Evolutionary conservation across 768 basidiomycete genomes (phyloP).

Genomic region (Collybiopsis luxurians): DNA sequence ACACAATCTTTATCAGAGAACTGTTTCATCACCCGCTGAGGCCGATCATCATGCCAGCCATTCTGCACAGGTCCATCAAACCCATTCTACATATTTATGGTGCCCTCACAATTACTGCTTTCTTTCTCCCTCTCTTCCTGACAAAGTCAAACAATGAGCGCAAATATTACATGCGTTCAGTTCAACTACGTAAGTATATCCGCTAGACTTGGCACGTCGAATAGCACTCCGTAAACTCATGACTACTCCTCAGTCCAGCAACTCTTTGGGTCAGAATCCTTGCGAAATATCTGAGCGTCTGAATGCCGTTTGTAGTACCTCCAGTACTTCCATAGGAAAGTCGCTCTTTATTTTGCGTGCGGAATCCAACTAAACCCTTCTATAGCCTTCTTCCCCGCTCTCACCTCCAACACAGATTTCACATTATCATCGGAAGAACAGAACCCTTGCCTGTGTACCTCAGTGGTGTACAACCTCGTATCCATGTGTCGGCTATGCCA

Average conservation of each 20-base stretch:
- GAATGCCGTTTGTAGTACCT: constrained; percentile 1
- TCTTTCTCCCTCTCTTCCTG: not conserved
- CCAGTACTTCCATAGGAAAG: not conserved
- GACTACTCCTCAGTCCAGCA: not conserved
- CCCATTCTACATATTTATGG: too few relatives aligned
- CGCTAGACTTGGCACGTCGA: too few relatives aligned
- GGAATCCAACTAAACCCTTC: not conserved
- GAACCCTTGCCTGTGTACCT: constrained; percentile 1
- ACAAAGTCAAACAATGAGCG: not conserved
- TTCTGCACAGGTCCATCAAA: too few relatives aligned
- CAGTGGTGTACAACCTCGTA: constrained; percentile 3
- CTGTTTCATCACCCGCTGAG: too few relatives aligned
- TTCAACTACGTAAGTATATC: not conserved
- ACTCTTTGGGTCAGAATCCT: constrained; percentile 1
- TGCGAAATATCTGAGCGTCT: constrained; percentile 1
- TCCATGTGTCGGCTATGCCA: constrained; percentile 4
- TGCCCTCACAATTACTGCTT: too few relatives aligned
- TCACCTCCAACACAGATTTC: not conserved
- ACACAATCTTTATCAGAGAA: too few relatives aligned
- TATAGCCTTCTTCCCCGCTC: not conserved
- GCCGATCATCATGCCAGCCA: too few relatives aligned
- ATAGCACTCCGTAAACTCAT: too few relatives aligned
- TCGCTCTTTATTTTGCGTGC: not conserved
- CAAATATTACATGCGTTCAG: not conserved
- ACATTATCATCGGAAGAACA: constrained; percentile 1